Base-by-base conservation (phyloP, 768 basidiomycete species). In the Suillus decipiens region DNA sequence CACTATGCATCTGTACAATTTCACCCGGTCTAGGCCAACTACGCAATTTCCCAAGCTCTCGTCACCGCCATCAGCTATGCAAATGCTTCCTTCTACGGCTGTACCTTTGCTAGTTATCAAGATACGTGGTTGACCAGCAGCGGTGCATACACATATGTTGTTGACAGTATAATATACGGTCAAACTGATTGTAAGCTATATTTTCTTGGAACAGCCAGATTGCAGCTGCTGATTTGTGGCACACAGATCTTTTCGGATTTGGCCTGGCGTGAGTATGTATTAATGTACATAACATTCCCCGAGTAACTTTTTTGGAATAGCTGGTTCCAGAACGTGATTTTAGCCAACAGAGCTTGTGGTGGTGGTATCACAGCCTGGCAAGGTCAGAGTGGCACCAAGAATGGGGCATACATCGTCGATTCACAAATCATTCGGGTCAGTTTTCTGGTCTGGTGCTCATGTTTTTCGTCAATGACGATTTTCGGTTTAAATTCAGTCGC, bases 351-450 rank as follows among this genome's bases (percentile, higher is more conserved):
- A 22, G 87, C 79, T 0, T 88, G 86, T 61, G 88, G 87, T 0
- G 89, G 88, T 2, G 87, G 86, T 0, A 79, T 89, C 17, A 82
- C 82, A 11, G 88, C 88, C 0, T 89, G 88, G 88, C 82, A 82
- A 61, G 88, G 88, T 4, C 81, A 80, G 22, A 2, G 15, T 28
- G 63, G 61, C 84, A 17, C 83, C 78, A 9, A 77, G 76, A 1
- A 83, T 61, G 86, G 85, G 3, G 84, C 84, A 8, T 88, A 87
- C 68, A 82, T 88, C 14, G 70, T 80, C 1, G 72, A 86, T 66
- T 86, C 86, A 0, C 75, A 70, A 2, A 83, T 89, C 61, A 86
- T 86, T 15, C 78, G 86, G 43, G 86, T 85, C 69, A 61, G 83
- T 69, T 22, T 58, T 34, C 6, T 33, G 31, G 39, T 37, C 45